A percentile compares a stretch with the other conserved stretches of the same genome.
Evolutionary conservation across 176 grass and related monocot genomes (phyloP).

Genomic region (Oryza glaberrima): DNA sequence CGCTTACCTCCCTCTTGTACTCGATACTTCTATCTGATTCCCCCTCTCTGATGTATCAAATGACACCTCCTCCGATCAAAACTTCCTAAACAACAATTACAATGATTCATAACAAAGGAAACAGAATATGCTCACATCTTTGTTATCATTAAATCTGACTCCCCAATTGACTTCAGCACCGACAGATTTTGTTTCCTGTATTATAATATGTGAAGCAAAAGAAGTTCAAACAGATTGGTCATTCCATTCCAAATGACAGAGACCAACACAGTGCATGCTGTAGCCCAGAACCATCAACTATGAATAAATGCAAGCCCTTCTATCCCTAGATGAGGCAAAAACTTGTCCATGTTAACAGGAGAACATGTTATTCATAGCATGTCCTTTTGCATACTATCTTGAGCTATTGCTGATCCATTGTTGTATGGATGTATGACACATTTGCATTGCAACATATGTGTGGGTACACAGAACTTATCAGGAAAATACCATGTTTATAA

Average conservation of each 20-base stretch:
- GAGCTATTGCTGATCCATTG: background rate
- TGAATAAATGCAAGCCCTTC: background rate
- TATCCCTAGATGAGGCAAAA: background rate
- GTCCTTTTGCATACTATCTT: background rate
- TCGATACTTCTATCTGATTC: too few relatives aligned
- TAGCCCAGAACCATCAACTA: background rate
- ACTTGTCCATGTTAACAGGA: slow-evolving; percentile 1
- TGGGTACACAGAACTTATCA: background rate
- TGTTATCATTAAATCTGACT: slow-evolving; percentile 80
- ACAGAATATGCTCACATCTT: slow-evolving; percentile 66
- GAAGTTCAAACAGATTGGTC: slow-evolving; percentile 18
- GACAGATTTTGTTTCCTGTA: slow-evolving; percentile 93
- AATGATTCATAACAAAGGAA: slow-evolving; percentile 20
- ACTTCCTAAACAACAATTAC: background rate
- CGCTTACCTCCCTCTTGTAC: too few relatives aligned
- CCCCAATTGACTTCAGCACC: slow-evolving; percentile 98
- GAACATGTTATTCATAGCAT: background rate
- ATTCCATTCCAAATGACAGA: background rate
- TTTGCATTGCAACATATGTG: background rate
- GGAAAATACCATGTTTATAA: background rate
- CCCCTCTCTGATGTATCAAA: too few relatives aligned
- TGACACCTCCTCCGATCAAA: too few relatives aligned
- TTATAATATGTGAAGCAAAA: slow-evolving; percentile 31
- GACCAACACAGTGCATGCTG: background rate
- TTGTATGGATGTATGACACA: too few relatives aligned